Conservation (phyloP, 31 red algal genomes). For the Endocladia muricata region DNA sequence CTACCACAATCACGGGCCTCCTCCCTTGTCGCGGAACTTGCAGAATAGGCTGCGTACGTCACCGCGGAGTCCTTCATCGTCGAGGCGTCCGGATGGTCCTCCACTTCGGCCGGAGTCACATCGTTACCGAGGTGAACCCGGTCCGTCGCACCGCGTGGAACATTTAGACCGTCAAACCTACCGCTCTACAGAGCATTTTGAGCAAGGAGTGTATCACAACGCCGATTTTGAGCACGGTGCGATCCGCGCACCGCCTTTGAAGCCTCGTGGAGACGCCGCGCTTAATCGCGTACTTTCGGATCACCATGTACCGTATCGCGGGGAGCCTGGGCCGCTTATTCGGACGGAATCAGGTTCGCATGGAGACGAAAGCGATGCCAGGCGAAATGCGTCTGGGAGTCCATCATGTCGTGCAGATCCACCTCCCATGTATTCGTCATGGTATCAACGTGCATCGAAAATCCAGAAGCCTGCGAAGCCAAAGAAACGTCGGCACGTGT, state of each 20-base stretch:
- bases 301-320: slow-evolving; percentile 38
- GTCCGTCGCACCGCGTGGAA: slow-evolving; percentile 16
- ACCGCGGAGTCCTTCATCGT: slow-evolving; percentile 8
- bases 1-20: not conserved
- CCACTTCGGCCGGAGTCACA: not conserved
- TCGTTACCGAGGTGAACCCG: slow-evolving; percentile 23
- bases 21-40: slow-evolving; percentile 13
- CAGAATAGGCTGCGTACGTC: slow-evolving; percentile 18
- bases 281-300: slow-evolving; percentile 2
- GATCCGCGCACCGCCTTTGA: slow-evolving; percentile 12
- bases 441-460: not conserved
- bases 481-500: slow-evolving; percentile 8
- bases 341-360: slow-evolving; percentile 13
- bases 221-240: not conserved
- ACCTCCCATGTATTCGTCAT: not conserved
- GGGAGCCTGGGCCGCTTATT: not conserved
- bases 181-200: not conserved
- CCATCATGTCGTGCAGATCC: slow-evolving; percentile 1
- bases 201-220: no score
- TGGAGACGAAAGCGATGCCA: slow-evolving; percentile 18
- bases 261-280: slow-evolving; percentile 22
- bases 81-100: not conserved
- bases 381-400: not conserved
- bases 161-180: slow-evolving; percentile 16
- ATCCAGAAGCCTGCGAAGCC: slow-evolving; percentile 37